These are phyloP conservation scores for Penicillium aurantiogriseum DNA, from an alignment of 2,329 filamentous ascomycete genomes.

Conservation along the genomic window DNA sequence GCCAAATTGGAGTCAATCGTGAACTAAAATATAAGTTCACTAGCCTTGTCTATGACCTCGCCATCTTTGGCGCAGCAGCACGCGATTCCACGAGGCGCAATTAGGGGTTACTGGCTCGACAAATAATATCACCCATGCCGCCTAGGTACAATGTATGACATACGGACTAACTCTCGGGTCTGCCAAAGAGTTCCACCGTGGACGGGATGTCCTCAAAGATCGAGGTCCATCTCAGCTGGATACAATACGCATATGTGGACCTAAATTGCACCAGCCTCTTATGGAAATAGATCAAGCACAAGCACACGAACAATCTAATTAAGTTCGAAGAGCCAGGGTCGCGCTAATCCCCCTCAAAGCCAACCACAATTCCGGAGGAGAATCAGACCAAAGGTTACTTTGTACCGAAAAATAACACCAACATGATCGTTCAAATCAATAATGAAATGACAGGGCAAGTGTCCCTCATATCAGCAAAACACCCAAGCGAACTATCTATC, in stretches of 20 bases:
- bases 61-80: constrained; percentile 2
- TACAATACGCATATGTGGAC: background rate
- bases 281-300: background rate
- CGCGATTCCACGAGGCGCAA: constrained; percentile 9
- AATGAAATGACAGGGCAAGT: background rate
- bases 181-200: background rate
- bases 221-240: constrained; percentile 3
- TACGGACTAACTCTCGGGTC: background rate
- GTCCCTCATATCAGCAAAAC: background rate
- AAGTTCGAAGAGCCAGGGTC: constrained; percentile 9
- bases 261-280: background rate
- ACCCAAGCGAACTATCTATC: constrained; percentile 1
- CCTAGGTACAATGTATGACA: background rate
- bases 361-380: background rate
- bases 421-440: background rate
- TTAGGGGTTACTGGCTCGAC: background rate
- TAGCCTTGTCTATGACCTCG: constrained; percentile 4
- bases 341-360: background rate
- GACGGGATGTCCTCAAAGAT: background rate
- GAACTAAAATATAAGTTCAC: constrained; percentile 1
- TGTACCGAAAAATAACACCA: background rate
- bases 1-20: background rate
- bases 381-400: background rate
- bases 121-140: constrained; percentile 1
- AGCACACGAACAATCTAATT: constrained; percentile 10